Evolutionary conservation across 1,284 basidiomycete genomes (phyloP).

Genomic region (Ustilago tritici): DNA sequence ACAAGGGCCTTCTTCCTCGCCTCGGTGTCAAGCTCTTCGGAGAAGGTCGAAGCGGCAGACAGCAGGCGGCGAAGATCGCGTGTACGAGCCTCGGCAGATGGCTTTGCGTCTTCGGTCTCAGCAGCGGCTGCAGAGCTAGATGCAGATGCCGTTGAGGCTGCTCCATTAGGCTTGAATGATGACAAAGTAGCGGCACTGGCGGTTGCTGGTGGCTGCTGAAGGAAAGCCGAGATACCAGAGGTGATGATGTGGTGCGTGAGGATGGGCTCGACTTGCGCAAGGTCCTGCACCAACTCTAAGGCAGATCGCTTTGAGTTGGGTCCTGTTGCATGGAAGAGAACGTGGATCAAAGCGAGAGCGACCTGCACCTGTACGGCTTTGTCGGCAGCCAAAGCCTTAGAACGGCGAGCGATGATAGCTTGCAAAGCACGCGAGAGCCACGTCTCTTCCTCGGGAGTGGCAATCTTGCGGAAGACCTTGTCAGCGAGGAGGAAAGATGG

Average conservation of each 20-base stretch:
- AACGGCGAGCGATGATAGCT: conserved; percentile 25
- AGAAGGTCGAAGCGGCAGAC: conserved; percentile 49
- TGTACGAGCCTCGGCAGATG: conserved; percentile 41
- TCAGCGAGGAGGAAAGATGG: conserved; percentile 67
- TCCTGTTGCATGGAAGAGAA: conserved; percentile 47
- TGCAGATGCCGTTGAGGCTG: conserved; percentile 18
- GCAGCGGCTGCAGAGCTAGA: conserved; percentile 22
- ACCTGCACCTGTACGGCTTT: conserved; percentile 36
- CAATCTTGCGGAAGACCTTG: conserved; percentile 62
- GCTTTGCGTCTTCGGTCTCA: conserved; percentile 44
- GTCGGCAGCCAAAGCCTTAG: conserved; percentile 30
- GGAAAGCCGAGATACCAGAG: conserved; percentile 40
- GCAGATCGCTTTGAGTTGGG: conserved; percentile 32
- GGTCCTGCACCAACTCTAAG: conserved; percentile 25
- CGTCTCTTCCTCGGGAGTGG: conserved; percentile 52
- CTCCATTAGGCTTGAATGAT: conserved; percentile 25
- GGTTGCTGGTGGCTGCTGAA: conserved; percentile 26
- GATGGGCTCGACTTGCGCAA: conserved; percentile 30
- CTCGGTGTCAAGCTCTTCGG: conserved; percentile 30
- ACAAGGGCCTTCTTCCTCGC: conserved; percentile 50
- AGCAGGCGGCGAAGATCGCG: conserved; percentile 52
- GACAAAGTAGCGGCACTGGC: conserved; percentile 11
- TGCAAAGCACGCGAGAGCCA: conserved; percentile 58
- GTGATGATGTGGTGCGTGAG: conserved; percentile 48
- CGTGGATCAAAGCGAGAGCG: conserved; percentile 50